phyloP scores from a whole-genome alignment of 2,329 filamentous ascomycete species.

The Zelopaecilomyces penicillatus region DNA sequence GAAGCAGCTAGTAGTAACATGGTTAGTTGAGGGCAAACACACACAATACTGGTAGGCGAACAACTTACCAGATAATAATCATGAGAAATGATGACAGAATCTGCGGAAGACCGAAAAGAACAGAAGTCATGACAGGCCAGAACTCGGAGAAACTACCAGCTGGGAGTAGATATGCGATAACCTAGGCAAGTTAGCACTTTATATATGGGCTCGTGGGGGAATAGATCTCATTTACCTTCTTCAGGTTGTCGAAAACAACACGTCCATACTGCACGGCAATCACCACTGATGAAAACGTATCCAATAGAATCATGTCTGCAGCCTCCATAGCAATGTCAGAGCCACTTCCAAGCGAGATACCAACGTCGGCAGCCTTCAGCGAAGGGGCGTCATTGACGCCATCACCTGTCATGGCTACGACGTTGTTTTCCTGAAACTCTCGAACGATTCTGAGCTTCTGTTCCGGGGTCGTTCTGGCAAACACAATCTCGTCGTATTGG shows the following conservation, averaged over 20 bases:
- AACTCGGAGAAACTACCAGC: slow-evolving; percentile 70
- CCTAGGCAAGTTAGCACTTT: background rate
- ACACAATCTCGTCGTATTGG: slow-evolving; percentile 62
- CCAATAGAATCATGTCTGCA: slow-evolving; percentile 73
- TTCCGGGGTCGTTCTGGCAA: slow-evolving; percentile 67
- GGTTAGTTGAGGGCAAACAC: background rate
- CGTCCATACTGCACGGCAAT: slow-evolving; percentile 65
- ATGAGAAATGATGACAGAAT: slow-evolving; percentile 67
- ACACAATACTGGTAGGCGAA: background rate
- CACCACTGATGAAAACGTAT: slow-evolving; percentile 64
- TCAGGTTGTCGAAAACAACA: slow-evolving; percentile 71
- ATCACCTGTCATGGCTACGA: slow-evolving; percentile 79
- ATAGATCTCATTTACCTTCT: slow-evolving; percentile 48
- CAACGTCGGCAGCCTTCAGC: slow-evolving; percentile 70
- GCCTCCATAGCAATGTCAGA: slow-evolving; percentile 78
- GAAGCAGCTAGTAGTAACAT: slow-evolving; percentile 46
- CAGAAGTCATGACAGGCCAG: slow-evolving; percentile 66
- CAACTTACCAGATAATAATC: slow-evolving; percentile 50
- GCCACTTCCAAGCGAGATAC: slow-evolving; percentile 72
- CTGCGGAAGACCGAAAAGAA: slow-evolving; percentile 64
- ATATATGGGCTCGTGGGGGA: too few relatives aligned
- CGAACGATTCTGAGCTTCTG: slow-evolving; percentile 75
- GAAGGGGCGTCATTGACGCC: slow-evolving; percentile 83
- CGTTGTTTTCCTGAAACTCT: slow-evolving; percentile 58
- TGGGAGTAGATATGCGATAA: slow-evolving; percentile 60